Evolutionary conservation across 2,329 filamentous ascomycete species (phyloP).

Genomic region (Calonectria pseudoturangicola): DNA sequence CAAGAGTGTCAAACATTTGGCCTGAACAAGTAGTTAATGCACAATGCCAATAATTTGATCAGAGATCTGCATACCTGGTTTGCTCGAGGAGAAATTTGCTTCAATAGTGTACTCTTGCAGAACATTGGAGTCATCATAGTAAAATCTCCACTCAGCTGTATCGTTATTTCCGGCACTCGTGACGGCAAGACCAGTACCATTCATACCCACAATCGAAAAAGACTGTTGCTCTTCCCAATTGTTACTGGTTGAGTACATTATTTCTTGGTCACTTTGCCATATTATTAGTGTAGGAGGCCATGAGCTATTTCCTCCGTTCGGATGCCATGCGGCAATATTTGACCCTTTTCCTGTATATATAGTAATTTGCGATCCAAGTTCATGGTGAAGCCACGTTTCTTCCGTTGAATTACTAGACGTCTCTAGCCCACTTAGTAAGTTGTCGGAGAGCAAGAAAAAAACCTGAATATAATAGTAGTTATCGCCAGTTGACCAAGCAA

Average conservation of each 20-base stretch:
- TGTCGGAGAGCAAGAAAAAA: not conserved
- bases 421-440: not conserved
- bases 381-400: not conserved
- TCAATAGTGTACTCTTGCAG: not conserved
- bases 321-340: not conserved
- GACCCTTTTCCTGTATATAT: not conserved
- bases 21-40: not conserved
- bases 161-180: not conserved
- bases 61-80: not conserved
- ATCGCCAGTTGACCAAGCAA: not conserved
- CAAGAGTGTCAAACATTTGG: not conserved
- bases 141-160: not conserved
- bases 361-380: not conserved
- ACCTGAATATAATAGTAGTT: not conserved
- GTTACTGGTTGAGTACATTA: not conserved
- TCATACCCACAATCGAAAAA: not conserved
- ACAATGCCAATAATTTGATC: too few species aligned
- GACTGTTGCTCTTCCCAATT: not conserved
- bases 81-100: too few species aligned
- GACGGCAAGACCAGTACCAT: not conserved
- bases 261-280: not conserved
- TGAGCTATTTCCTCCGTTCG: not conserved
- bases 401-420: not conserved
- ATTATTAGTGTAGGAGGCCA: not conserved
- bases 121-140: not conserved